phyloP scores from a whole-genome alignment of 1,284 basidiomycete species.

The Clitocybe nebularis region DNA sequence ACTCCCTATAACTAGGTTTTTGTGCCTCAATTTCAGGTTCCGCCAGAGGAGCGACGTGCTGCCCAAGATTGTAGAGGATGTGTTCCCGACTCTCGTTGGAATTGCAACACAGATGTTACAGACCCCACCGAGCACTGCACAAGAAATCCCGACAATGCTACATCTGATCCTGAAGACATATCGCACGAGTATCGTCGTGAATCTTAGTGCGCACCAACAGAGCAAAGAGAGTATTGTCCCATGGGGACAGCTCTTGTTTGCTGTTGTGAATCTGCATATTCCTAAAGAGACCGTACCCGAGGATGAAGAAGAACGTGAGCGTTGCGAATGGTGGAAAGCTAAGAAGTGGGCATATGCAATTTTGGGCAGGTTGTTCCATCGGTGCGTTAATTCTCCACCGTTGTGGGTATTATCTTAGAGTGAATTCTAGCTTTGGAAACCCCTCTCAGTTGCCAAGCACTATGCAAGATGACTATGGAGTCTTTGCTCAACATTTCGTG shows the following conservation, averaged over 20 bases:
- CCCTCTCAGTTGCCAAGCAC: conserved; percentile 77
- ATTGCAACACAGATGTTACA: conserved; percentile 66
- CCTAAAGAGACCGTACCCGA: conserved; percentile 63
- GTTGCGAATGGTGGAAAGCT: conserved; percentile 80
- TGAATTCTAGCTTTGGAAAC: conserved; percentile 62
- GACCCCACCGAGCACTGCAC: conserved; percentile 47
- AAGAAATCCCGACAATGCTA: conserved; percentile 73
- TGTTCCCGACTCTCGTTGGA: conserved; percentile 71
- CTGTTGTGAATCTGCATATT: conserved; percentile 66
- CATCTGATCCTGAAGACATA: conserved; percentile 83
- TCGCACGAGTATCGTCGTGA: conserved; percentile 71
- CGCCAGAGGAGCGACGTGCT: conserved; percentile 59
- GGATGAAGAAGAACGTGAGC: conserved; percentile 72
- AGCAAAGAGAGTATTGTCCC: conserved; percentile 69
- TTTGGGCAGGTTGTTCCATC: conserved; percentile 71
- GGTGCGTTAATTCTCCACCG: conserved; percentile 38
- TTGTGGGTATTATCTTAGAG: neutral
- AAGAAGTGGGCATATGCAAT: conserved; percentile 88
- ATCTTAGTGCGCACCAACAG: conserved; percentile 73
- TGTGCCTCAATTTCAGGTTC: no score
- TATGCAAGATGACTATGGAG: conserved; percentile 63
- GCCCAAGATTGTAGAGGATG: conserved; percentile 51
- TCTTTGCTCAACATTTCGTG: conserved; percentile 77
- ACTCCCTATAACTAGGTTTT: no score
- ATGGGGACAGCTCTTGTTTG: conserved; percentile 82